phyloP scores from a whole-genome alignment of 768 basidiomycete genomes.

The Leccinum subgranulosum region DNA sequence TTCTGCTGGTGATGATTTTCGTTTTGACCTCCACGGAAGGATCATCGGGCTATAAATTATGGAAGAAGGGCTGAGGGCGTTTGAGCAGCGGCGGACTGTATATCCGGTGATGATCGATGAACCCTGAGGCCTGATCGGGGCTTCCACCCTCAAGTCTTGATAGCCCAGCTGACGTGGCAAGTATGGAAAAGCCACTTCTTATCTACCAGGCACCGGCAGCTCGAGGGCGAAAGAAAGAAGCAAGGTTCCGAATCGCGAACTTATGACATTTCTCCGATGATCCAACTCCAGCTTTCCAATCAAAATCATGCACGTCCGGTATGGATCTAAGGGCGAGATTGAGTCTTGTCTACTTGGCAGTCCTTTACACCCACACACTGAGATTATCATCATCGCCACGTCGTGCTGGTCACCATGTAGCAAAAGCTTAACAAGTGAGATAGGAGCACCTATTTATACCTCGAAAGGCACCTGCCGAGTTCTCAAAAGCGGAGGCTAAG shows the following conservation, averaged over 20 bases:
- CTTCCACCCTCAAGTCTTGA: not conserved
- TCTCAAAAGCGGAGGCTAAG: not conserved
- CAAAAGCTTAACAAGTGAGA: not conserved
- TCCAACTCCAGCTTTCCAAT: not conserved
- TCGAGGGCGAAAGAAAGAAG: not conserved
- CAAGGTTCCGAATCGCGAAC: not conserved
- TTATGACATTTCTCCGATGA: not conserved
- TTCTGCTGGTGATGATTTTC: not conserved
- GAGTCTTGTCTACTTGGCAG: not conserved
- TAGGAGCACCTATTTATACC: not conserved
- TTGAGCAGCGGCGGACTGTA: not conserved
- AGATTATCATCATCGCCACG: conserved; percentile 4
- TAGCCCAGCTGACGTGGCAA: not conserved
- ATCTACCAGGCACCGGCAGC: not conserved
- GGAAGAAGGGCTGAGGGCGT: not conserved
- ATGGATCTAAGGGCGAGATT: not conserved
- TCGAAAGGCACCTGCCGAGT: not conserved
- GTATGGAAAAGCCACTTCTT: not conserved
- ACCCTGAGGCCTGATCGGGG: not conserved
- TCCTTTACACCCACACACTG: not conserved
- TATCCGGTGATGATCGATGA: not conserved
- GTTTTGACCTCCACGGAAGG: conserved; percentile 1
- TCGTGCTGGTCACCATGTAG: conserved; percentile 1
- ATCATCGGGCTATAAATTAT: not conserved
- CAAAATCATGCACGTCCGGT: not conserved